Conservation (phyloP, 768 basidiomycete species). For the Chiua virens region DNA sequence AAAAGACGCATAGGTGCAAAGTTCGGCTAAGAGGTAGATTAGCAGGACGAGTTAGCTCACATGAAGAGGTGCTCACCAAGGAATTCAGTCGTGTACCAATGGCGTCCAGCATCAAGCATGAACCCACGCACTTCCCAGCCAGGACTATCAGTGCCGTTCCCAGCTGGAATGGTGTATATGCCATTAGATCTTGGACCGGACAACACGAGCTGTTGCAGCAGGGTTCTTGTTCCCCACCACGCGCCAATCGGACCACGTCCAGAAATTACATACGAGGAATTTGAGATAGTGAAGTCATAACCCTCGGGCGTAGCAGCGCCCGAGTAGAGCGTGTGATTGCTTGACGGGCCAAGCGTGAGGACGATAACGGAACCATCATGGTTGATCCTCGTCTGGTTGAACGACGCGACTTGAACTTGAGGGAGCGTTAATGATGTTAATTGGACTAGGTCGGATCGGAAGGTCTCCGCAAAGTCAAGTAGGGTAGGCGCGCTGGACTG, state of each 20-base stretch:
- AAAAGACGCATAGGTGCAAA: constrained; percentile 45
- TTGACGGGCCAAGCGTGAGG: constrained; percentile 29
- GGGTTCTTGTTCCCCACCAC: constrained; percentile 46
- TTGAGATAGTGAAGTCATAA: constrained; percentile 37
- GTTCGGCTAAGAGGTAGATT: constrained; percentile 31
- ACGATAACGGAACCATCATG: constrained; percentile 22
- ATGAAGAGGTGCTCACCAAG: constrained; percentile 26
- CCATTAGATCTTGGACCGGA: constrained; percentile 6
- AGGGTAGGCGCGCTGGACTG: constrained; percentile 31
- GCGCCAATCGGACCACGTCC: constrained; percentile 36
- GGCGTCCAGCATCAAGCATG: constrained; percentile 47
- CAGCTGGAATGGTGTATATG: constrained; percentile 30
- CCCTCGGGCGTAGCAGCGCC: constrained; percentile 39
- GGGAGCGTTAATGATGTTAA: constrained; percentile 29
- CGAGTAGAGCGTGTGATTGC: constrained; percentile 36
- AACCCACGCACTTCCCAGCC: constrained; percentile 47
- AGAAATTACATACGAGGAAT: constrained; percentile 31
- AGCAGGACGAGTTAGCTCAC: neutral
- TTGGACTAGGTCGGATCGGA: constrained; percentile 35
- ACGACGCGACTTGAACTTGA: constrained; percentile 20
- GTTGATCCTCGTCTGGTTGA: constrained; percentile 1
- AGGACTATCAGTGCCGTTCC: constrained; percentile 38
- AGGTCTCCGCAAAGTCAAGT: constrained; percentile 36
- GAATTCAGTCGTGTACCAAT: constrained; percentile 42
- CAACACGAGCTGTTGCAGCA: constrained; percentile 41